Evolutionary conservation across 768 basidiomycete genomes (phyloP).

Genomic region (Austroboletus eburneus): DNA sequence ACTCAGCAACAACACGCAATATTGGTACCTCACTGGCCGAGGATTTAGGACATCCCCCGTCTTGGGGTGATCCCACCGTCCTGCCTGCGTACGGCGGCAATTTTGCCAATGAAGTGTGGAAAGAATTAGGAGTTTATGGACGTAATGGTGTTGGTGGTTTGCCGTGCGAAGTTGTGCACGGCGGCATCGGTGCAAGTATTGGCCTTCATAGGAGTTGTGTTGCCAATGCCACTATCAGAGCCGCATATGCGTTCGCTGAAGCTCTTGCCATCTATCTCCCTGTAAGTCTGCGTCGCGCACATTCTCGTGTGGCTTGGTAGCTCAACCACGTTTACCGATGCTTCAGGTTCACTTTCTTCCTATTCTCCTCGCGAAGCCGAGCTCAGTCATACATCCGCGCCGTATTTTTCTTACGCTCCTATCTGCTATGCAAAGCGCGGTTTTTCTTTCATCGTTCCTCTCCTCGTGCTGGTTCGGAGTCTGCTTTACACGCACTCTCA

Average conservation of each 20-base stretch:
- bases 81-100: slow-evolving; percentile 63
- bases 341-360: slow-evolving; percentile 68
- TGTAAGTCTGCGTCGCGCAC: slow-evolving; percentile 39
- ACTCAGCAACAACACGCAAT: slow-evolving; percentile 36
- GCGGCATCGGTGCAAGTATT: slow-evolving; percentile 42
- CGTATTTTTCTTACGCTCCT: slow-evolving; percentile 39
- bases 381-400: slow-evolving; percentile 43
- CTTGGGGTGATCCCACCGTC: slow-evolving; percentile 58
- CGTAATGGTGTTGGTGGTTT: slow-evolving; percentile 61
- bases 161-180: slow-evolving; percentile 75
- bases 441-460: slow-evolving; percentile 71
- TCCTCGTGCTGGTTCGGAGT: slow-evolving; percentile 67
- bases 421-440: slow-evolving; percentile 58
- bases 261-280: slow-evolving; percentile 68
- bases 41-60: slow-evolving; percentile 53
- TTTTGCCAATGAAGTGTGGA: slow-evolving; percentile 51
- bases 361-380: slow-evolving; percentile 55
- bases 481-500: slow-evolving; percentile 64
- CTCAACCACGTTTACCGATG: slow-evolving; percentile 1
- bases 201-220: slow-evolving; percentile 55
- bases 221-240: slow-evolving; percentile 53
- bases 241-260: slow-evolving; percentile 54
- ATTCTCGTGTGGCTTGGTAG: background rate
- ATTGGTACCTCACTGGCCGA: slow-evolving; percentile 44
- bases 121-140: slow-evolving; percentile 46